Base-by-base conservation (phyloP, 2,329 filamentous ascomycete genomes). In the Talaromyces sp. region DNA sequence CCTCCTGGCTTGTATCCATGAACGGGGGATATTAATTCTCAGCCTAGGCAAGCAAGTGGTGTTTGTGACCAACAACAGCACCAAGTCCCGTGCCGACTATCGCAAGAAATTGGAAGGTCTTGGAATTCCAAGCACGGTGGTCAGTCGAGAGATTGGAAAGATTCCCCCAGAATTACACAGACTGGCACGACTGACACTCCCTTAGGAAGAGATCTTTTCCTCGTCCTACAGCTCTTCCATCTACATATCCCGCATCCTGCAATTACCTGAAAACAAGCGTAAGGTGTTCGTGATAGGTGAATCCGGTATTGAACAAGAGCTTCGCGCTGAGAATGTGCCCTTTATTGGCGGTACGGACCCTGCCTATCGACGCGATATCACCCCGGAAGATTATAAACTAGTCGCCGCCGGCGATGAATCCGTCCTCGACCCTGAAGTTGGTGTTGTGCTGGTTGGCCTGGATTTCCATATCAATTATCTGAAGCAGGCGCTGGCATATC, bases 11-110 rank as follows among this genome's bases (percentile, higher is more conserved):
- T 13, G 9, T 9, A 47, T n/a, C 17, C 11, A 17, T 22, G 24
- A 20, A 24, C 32, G 30, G 36, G 44, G 32, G 48, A 56, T 35
- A 42, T 51, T 61, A 19, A 57, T 16, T 13, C 19, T 4, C n/a
- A 16, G 24, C 16, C 2, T 57, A 94, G 92, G 90, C 69, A 99
- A 99, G 75, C 88, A 88, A 70, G 83, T 94, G 30, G 86, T 99
- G 49, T 99, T 99, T 70, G 94, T 99, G 47, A 99, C 94, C 36
- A 99, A 99, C 78, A 99, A 99, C 79, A 97, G 91, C 68, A 97
- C 94, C 52, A 99, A 99, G 73, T 96, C 93, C 10, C 88, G 94
- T 51, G 80, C 83, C 45, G 91, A 97, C 71, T 99, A 99, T 76
- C 87, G 89, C 72, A 91, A 93, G 79, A 99, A 97, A 70, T 87